Base-by-base conservation (phyloP, 1,139 yeast species). In the Lodderomyces oxycetoniae region DNA sequence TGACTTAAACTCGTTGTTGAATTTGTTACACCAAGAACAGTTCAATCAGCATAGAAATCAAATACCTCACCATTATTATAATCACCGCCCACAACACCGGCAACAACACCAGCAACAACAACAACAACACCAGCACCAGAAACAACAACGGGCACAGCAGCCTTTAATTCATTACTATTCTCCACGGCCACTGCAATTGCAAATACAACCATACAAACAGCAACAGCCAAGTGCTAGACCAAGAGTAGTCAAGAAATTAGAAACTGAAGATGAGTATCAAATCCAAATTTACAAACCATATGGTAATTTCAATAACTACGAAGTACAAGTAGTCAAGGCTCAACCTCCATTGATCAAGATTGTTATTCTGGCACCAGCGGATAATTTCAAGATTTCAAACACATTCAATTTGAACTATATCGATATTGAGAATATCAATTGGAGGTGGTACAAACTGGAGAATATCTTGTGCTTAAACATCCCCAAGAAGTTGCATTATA, bases 401-500 rank as follows among this genome's bases (percentile, higher is more conserved):
- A 63, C 61, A 35, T 63, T 67, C 40, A 53, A 55, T 38, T 45
- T 57, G 20, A 46, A 56, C 12, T 63, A 59, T 33, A 57, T 67
- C 26, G 67, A 63, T 26, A 47, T 63, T 20, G 36, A 49, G 3
- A 48, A 55, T 11, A 63, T 66, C 32, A 59, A 61, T 45, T 65
- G 70, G 65, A 62, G 62, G 43, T 56, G 58, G 49, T 54, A 48
- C 37, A 48, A 49, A 36, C 41, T 50, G 13, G 55, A 58, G 20
- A 63, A 61, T 33, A 55, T 60, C 7, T 61, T 67, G 49, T 61
- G 63, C n/a, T 58, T 67, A 44, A 62, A 53, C 34, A 57, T 67
- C 23, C 72, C 73, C 10, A 67, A 67, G 51, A 51, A 49, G 38
- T 39, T 42, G 17, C 44, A 44, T 28, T 41, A 36, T 24, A 38